Evolutionary conservation across 805 yeast genomes (phyloP).

Genomic region (Brettanomyces anomalus): DNA sequence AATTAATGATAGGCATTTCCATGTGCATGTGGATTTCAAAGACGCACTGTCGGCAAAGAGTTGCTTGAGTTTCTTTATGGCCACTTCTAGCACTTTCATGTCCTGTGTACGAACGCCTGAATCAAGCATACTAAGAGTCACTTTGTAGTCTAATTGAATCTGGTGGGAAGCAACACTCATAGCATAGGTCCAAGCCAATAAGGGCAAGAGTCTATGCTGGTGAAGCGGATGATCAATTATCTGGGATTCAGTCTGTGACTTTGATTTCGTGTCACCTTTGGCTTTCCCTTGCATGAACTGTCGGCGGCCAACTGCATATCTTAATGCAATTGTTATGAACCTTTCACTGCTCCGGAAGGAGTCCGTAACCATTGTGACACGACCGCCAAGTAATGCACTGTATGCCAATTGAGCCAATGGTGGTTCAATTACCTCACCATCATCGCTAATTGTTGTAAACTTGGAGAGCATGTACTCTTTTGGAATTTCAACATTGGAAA

Average conservation of each 20-base stretch:
- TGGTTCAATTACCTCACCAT: slow-evolving; percentile 66
- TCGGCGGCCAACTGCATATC: slow-evolving; percentile 85
- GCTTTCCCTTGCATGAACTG: slow-evolving; percentile 55
- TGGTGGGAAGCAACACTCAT: slow-evolving; percentile 63
- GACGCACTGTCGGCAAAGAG: slow-evolving; percentile 82
- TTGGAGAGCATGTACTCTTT: slow-evolving; percentile 74
- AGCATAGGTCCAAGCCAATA: slow-evolving; percentile 69
- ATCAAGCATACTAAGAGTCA: slow-evolving; percentile 46
- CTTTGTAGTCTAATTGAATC: slow-evolving; percentile 42
- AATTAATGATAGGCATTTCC: slow-evolving; percentile 73
- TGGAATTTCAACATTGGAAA: slow-evolving; percentile 75
- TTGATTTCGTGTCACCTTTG: slow-evolving; percentile 35
- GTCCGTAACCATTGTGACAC: slow-evolving; percentile 85
- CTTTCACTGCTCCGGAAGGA: slow-evolving; percentile 75
- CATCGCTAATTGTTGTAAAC: slow-evolving; percentile 59
- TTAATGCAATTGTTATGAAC: slow-evolving; percentile 71
- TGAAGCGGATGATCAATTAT: slow-evolving; percentile 82
- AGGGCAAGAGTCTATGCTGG: slow-evolving; percentile 82
- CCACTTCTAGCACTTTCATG: slow-evolving; percentile 32
- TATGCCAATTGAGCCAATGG: slow-evolving; percentile 85
- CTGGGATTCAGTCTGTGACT: slow-evolving; percentile 26
- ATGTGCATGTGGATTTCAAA: slow-evolving; percentile 80
- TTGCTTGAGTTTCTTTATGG: slow-evolving; percentile 60
- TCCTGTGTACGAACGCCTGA: slow-evolving; percentile 39
- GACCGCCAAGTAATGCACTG: slow-evolving; percentile 79